Evolutionary conservation across 2,329 filamentous ascomycete genomes (phyloP), one percentile per base, ranked within the genome.

Genomic region (Acrocalymma vagum): DNA sequence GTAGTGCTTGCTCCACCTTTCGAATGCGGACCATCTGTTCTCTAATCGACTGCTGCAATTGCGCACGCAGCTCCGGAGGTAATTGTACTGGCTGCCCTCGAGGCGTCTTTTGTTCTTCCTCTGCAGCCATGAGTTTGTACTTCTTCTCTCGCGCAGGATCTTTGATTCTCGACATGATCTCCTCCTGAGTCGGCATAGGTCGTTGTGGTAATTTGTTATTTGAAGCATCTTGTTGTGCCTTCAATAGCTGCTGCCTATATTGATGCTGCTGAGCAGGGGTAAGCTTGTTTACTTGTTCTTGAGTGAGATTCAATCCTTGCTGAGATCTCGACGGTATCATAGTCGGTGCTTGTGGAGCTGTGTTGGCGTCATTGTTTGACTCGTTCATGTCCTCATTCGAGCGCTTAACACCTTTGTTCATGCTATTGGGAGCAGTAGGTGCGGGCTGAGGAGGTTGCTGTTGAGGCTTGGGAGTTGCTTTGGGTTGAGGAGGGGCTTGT

Each of bases 301-400:
- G 61, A 2, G 64, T 64, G 6, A 63, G 46, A 22, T 65, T 63
- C 6, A 58, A 25, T 10, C 58, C 60, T 34, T 61, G 57, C 29
- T 67, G 61, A 30, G 67, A 64, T 29, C 53, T 57, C 4, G 65
- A 59, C 5, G 60, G 55, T 11, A 62, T 58, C 67, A 69, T 70
- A 14, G 60, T 45, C 10, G 63, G 58, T 10, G 70, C 65, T 49
- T 70, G 70, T 9, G 69, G 59, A 16, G 61, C 54, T 20, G 44
- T 42, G 42, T 58, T 52, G 33, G 45, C 34, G 42, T 72, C 40
- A 45, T 61, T 30, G 33, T 60, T 70, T 9, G 60, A 61, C 36
- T 76, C 73, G 15, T 64, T 48, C 10, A 69, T 58, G 49, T 77
- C 74, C 15, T 76, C 73, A 36, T 65, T 72, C 8, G 67, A 62